Base-by-base conservation (phyloP, 202 grass and related monocot species). In the Eragrostis tef region DNA sequence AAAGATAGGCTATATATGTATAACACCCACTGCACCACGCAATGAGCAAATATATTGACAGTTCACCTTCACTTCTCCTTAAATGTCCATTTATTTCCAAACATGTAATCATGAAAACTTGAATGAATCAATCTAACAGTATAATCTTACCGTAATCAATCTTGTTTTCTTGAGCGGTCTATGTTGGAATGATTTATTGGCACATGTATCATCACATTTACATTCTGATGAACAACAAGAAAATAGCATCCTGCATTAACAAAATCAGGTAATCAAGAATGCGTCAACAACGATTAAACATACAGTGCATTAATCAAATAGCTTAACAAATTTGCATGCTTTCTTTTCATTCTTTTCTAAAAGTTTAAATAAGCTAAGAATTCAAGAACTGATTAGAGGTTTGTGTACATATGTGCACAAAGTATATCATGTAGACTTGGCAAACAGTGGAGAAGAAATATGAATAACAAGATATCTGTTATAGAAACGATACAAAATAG, bases 171-270 rank as follows among this genome's bases (percentile, higher is more conserved):
- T 91, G 17, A 90, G 24, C 57, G 87, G 78, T 81, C 95, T 94
- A 69, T 91, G 82, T 52, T 98, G 95, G 85, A 94, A 98, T 46
- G 95, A 74, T 93, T 87, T 94, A 75, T 98, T 98, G 69, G 80
- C 81, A 85, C 95, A 98, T 13, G 85, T 79, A 19, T 58, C 29
- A 21, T 80, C 85, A 74, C 95, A 98, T 86, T 95, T 88, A 82
- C 95, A 95, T 64, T 83, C 88, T 75, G 83, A 81, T 49, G 95
- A 90, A 79, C 95, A 98, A 79, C 90, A 91, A 77, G 95, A 98
- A 79, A 98, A 98, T 43, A 98, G 67, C 92, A 98, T 94, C 83
- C 95, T 98, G 89, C 68, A 71, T 62, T 75, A 89, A 84, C n/a
- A 81, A 83, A 73, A 74, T 73, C 41, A 25, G 83, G 24, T 6